Percentiles rank a stretch among this genome's conserved stretches.
Conservation (phyloP, 331 rosid species). For the Phaseolus coccineus region DNA sequence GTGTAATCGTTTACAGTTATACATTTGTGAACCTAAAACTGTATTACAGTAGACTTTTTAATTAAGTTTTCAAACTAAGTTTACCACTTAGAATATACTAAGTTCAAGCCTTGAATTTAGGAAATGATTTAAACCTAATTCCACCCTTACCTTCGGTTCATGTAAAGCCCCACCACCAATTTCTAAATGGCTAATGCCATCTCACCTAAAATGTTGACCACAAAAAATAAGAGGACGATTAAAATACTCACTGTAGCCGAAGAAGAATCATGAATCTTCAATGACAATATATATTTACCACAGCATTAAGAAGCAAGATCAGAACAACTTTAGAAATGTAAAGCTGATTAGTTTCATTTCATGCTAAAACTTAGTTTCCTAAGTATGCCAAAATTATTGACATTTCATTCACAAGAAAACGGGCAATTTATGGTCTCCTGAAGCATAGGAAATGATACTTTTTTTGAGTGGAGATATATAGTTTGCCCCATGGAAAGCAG, state of each 20-base stretch:
- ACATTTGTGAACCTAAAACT: too few relatives aligned
- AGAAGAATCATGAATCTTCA: neutral
- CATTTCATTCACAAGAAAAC: constrained; percentile 58
- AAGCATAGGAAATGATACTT: constrained; percentile 88
- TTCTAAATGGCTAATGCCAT: neutral
- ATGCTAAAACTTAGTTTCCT: constrained; percentile 17
- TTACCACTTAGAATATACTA: neutral
- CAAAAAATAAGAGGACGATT: neutral
- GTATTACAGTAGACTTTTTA: too few relatives aligned
- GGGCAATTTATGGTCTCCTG: constrained; percentile 82
- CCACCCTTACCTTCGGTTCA: neutral
- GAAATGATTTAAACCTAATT: neutral
- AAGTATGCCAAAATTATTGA: constrained; percentile 18
- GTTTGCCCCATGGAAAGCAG: constrained; percentile 85
- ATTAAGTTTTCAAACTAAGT: neutral
- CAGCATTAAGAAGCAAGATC: neutral
- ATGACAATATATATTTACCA: neutral
- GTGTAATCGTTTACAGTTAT: too few relatives aligned
- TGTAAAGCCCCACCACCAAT: neutral
- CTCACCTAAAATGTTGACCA: neutral
- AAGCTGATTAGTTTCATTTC: neutral
- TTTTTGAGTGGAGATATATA: constrained; percentile 77
- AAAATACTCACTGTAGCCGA: neutral
- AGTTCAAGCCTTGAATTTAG: neutral
- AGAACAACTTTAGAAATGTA: neutral